Evolutionary conservation across 345 rosid species (phyloP).

Genomic region (Abelmoschus esculentus): DNA sequence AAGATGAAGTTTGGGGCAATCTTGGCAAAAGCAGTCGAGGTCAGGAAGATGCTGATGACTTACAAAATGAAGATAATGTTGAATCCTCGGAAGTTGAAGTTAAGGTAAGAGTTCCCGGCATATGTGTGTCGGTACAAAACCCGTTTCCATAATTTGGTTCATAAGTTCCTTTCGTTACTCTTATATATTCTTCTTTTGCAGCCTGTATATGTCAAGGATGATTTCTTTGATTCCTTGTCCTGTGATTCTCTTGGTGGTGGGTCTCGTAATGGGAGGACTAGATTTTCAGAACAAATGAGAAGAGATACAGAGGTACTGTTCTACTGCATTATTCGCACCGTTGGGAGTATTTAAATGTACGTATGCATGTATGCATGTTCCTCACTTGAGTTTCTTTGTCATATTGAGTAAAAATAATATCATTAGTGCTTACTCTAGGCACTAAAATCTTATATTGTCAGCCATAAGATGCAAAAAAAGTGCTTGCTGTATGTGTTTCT

Average conservation of each 20-base stretch:
- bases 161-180: not conserved
- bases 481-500: too few species aligned
- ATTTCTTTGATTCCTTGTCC: conserved; percentile 52
- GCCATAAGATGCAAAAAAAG: too few species aligned
- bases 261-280: conserved; percentile 35
- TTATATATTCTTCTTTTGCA: conserved; percentile 14
- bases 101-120: conserved; percentile 16
- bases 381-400: not conserved
- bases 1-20: conserved; percentile 58
- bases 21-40: conserved; percentile 36
- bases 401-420: not conserved
- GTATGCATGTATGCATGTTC: not conserved
- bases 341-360: not conserved
- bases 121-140: not conserved
- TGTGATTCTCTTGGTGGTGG: conserved; percentile 29
- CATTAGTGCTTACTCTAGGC: not conserved
- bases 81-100: conserved; percentile 21
- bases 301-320: conserved; percentile 42
- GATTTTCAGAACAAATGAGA: conserved; percentile 45
- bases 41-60: conserved; percentile 25
- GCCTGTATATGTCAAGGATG: conserved; percentile 50
- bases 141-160: not conserved
- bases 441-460: too few species aligned
- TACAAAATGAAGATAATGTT: conserved; percentile 26
- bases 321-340: not conserved